Evolutionary conservation across 768 basidiomycete species (phyloP).

Genomic region (Termitomyces heimii): DNA sequence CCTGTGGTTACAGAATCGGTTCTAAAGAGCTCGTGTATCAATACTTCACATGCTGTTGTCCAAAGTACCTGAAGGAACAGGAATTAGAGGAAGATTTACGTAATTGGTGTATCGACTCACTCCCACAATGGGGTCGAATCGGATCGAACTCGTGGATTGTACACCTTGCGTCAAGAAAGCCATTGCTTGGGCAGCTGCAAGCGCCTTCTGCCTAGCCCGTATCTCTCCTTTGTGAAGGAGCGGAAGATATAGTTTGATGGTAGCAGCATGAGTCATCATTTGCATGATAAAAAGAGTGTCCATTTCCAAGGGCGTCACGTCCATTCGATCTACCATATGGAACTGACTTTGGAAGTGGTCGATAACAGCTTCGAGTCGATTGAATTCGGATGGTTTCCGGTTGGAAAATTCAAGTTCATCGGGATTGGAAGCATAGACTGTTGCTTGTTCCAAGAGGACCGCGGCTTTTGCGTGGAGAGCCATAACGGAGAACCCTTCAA

Average conservation of each 20-base stretch:
- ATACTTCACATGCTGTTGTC: constrained; percentile 14
- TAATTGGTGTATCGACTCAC: constrained; percentile 2
- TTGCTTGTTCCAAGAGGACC: constrained; percentile 28
- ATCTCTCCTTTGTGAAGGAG: constrained; percentile 7
- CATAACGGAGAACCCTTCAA: constrained; percentile 19
- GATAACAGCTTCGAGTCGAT: constrained; percentile 10
- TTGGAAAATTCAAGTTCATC: constrained; percentile 2
- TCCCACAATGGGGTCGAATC: constrained; percentile 13
- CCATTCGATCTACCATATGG: constrained; percentile 13
- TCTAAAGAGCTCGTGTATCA: constrained; percentile 10
- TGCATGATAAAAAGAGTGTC: constrained; percentile 24
- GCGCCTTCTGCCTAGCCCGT: constrained; percentile 12
- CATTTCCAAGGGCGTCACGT: constrained; percentile 9
- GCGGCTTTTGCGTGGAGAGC: constrained; percentile 24
- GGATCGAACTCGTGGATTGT: constrained; percentile 6
- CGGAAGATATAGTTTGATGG: constrained; percentile 19
- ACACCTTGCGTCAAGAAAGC: constrained; percentile 12
- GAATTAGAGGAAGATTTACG: background rate
- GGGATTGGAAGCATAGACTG: constrained; percentile 3
- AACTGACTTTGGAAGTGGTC: constrained; percentile 20
- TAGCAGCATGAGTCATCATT: constrained; percentile 27
- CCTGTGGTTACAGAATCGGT: constrained; percentile 1
- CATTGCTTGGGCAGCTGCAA: constrained; percentile 12
- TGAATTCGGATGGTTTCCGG: constrained; percentile 1
- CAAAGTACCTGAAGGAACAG: constrained; percentile 11